Evolutionary conservation across 768 basidiomycete species (phyloP), one percentile per base, ranked within the genome.

Genomic region (Naganishia antarctica): DNA sequence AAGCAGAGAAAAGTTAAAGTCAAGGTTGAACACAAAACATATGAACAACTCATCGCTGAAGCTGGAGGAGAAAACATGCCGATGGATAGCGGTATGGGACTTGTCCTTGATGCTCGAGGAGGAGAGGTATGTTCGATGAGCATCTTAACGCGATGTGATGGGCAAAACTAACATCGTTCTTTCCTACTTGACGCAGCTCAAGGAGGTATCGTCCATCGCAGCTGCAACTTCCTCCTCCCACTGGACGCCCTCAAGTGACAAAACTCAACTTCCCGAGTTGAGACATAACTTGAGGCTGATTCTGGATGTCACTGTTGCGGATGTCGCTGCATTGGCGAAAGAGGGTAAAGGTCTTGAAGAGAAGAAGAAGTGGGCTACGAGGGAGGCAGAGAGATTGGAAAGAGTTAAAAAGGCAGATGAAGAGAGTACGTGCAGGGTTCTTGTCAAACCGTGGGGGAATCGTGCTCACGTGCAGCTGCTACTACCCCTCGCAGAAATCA

Each of bases 71-170:
- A 86, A 37, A 76, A 79, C 0, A 70, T 81, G 8, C 70, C 79
- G 2, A 62, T 47, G 1, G 21, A 64, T 37, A 71, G 84, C 1
- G 84, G 85, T 7, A 75, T 92, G 50, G 96, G 92, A 2, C 85
- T 87, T 71, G 92, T 99, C 41, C 90, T 97, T 63, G 96, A 99
- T 78, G 90, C 93, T 18, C 88, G 91, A 21, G 91, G 96, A 28
- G 89, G 90, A 62, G 89, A 89, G 34, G 53, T 68, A 91, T 93
- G 75, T 64, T n/a, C n/a, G n/a, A n/a, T n/a, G n/a, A n/a, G n/a
- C n/a, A n/a, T n/a, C n/a, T n/a, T n/a, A n/a, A n/a, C n/a, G n/a
- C n/a, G n/a, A n/a, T n/a, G n/a, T n/a, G n/a, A n/a, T n/a, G n/a
- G n/a, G n/a, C n/a, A n/a, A n/a, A n/a, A n/a, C n/a, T n/a, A n/a